Evolutionary conservation across 169 alveolate species (phyloP).

Genomic region (Theileria luwenshuni): DNA sequence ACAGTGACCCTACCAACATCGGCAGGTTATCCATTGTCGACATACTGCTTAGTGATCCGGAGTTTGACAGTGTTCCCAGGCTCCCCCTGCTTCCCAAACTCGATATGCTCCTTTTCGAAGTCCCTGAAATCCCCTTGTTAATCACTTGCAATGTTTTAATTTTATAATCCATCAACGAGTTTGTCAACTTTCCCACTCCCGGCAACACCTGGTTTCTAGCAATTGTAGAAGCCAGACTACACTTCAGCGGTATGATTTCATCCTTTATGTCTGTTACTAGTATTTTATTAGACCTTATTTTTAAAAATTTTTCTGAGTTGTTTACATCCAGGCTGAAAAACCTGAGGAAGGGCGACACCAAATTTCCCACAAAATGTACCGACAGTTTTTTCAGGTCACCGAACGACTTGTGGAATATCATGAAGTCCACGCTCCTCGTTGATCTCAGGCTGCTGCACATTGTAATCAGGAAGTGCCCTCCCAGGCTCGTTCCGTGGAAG

Average conservation of each 20-base stretch:
- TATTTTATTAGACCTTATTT: constrained; percentile 15
- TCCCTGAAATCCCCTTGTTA: background rate
- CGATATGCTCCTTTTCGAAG: background rate
- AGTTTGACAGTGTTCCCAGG: background rate
- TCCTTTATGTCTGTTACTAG: constrained; percentile 32
- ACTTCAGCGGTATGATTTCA: constrained; percentile 26
- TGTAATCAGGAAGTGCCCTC: constrained; percentile 32
- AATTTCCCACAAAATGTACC: background rate
- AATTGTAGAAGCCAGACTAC: constrained; percentile 23
- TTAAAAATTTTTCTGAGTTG: constrained; percentile 7
- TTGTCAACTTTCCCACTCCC: constrained; percentile 6
- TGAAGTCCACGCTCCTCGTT: constrained; percentile 4
- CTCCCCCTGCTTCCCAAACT: background rate
- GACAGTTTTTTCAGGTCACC: constrained; percentile 37
- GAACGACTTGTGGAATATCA: constrained; percentile 31
- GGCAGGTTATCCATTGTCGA: background rate
- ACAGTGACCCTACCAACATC: background rate
- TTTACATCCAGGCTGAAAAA: constrained; percentile 24
- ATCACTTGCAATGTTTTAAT: constrained; percentile 2
- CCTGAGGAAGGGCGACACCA: constrained; percentile 18
- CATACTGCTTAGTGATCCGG: background rate
- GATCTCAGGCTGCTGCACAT: constrained; percentile 12
- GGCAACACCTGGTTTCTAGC: background rate
- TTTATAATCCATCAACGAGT: constrained; percentile 17
- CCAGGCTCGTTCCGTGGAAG: constrained; percentile 57